A percentile compares a stretch with the other conserved stretches of the same genome.
Evolutionary conservation across 495 filamentous ascomycete genomes (phyloP).

Genomic region (Pseudotulostoma volvatum): DNA sequence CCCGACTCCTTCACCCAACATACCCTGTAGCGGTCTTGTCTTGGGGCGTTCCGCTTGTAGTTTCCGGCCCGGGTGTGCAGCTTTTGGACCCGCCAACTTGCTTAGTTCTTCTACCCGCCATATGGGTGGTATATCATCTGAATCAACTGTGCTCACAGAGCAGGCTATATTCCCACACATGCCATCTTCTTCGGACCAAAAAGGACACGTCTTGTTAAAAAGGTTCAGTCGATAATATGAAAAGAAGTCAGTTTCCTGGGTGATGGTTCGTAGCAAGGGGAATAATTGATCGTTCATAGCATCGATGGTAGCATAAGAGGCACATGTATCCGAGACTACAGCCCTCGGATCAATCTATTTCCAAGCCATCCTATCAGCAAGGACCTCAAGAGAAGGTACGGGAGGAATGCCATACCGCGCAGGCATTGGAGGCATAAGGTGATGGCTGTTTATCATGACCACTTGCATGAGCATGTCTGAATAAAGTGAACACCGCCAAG

Average conservation of each 20-base stretch:
- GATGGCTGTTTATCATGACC: slow-evolving; percentile 22
- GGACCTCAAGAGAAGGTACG: slow-evolving; percentile 3
- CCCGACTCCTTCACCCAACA: slow-evolving; percentile 69
- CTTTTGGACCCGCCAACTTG: slow-evolving; percentile 83
- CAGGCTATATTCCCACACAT: slow-evolving; percentile 98
- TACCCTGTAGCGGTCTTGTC: slow-evolving; percentile 59
- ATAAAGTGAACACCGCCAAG: slow-evolving; percentile 59
- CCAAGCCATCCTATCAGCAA: too few species aligned
- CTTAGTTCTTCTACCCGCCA: slow-evolving; percentile 88
- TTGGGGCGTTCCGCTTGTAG: slow-evolving; percentile 50
- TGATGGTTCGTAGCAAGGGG: slow-evolving; percentile 67
- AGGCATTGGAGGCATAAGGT: slow-evolving; percentile 35
- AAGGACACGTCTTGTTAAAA: slow-evolving; percentile 89
- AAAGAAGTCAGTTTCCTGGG: slow-evolving; percentile 87
- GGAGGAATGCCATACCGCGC: slow-evolving; percentile 40
- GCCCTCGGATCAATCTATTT: slow-evolving; percentile 48
- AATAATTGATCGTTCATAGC: slow-evolving; percentile 60
- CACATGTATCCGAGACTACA: slow-evolving; percentile 74
- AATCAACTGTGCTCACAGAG: slow-evolving; percentile 89
- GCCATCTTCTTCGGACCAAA: slow-evolving; percentile 84
- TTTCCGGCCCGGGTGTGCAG: slow-evolving; percentile 64
- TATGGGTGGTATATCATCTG: slow-evolving; percentile 75
- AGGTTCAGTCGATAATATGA: slow-evolving; percentile 92
- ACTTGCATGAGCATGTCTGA: slow-evolving; percentile 32
- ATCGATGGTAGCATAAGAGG: slow-evolving; percentile 81